These are phyloP conservation scores for Flaveria brownii DNA, from an alignment of 129 eudicot genomes.

Conservation along the genomic window DNA sequence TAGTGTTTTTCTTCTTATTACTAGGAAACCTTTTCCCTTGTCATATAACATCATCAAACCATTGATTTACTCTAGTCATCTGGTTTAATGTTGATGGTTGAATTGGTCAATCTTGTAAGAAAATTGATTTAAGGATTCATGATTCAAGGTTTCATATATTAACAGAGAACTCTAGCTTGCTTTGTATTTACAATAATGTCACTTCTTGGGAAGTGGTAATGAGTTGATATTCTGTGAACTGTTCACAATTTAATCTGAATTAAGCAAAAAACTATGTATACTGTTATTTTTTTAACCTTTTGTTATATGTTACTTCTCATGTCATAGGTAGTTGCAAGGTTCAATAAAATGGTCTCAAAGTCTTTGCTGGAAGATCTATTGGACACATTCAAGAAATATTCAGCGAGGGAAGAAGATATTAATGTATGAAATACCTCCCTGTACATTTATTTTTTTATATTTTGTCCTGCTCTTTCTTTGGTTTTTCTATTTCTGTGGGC, in stretches of 20 bases:
- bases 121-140: too few relatives aligned
- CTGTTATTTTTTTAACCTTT: slow-evolving; percentile 1
- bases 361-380: slow-evolving; percentile 85
- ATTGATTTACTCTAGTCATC: too few relatives aligned
- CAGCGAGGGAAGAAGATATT: slow-evolving; percentile 81
- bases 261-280: not conserved
- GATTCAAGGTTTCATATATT: too few relatives aligned
- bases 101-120: too few relatives aligned
- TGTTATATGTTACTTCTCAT: slow-evolving; percentile 21
- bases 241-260: not conserved
- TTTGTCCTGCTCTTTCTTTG: not conserved
- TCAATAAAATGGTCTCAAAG: slow-evolving; percentile 85
- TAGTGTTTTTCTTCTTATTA: too few relatives aligned
- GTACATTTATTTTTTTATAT: not conserved
- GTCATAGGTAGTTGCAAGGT: slow-evolving; percentile 84
- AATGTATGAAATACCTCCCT: slow-evolving; percentile 56
- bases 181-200: too few relatives aligned
- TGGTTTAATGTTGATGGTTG: too few relatives aligned
- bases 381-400: slow-evolving; percentile 73
- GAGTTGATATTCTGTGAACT: not conserved
- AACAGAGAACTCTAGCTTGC: too few relatives aligned
- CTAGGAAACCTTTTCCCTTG: too few relatives aligned
- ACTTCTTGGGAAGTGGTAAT: too few relatives aligned
- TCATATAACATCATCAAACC: too few relatives aligned
- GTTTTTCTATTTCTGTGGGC: not conserved